phyloP scores from a whole-genome alignment of 2,329 filamentous ascomycete species.

The Trichoderma sp. region DNA sequence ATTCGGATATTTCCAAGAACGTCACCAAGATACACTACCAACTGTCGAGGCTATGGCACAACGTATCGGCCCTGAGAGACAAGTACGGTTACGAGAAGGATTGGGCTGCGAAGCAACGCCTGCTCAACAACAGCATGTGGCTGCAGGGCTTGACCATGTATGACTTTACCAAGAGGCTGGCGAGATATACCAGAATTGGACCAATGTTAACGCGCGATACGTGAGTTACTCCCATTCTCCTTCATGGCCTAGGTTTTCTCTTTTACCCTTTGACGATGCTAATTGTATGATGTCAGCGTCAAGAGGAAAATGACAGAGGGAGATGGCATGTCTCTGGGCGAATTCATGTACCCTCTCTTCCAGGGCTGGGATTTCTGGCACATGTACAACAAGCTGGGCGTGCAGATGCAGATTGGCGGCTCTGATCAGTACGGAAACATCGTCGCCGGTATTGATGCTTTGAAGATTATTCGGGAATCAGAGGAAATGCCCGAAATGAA shows the following conservation, averaged over 20 bases:
- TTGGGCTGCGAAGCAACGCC: constrained; percentile 63
- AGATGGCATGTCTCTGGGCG: constrained; percentile 89
- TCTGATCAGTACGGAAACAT: constrained; percentile 98
- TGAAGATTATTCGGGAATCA: constrained; percentile 68
- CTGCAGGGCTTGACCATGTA: constrained; percentile 68
- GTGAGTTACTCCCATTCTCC: constrained; percentile 48
- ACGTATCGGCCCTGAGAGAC: constrained; percentile 64
- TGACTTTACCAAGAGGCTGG: constrained; percentile 73
- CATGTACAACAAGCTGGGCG: constrained; percentile 64
- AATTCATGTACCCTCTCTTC: constrained; percentile 89
- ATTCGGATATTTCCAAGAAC: constrained; percentile 58
- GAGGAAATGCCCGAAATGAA: constrained; percentile 46
- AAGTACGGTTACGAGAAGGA: constrained; percentile 64
- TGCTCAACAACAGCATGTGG: constrained; percentile 85
- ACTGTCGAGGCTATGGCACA: constrained; percentile 68
- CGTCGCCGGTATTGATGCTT: constrained; percentile 78
- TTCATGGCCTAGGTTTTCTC: neutral
- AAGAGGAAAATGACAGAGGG: constrained; percentile 80
- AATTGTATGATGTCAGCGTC: constrained; percentile 45
- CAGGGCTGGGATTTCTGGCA: constrained; percentile 98
- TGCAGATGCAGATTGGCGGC: constrained; percentile 88
- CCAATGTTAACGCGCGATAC: constrained; percentile 87
- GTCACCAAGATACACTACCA: constrained; percentile 67
- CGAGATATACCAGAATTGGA: constrained; percentile 71
- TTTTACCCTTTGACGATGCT: constrained; percentile 18